Evolutionary conservation across 805 yeast genomes (phyloP).

Genomic region (Priceomyces melissophilus): DNA sequence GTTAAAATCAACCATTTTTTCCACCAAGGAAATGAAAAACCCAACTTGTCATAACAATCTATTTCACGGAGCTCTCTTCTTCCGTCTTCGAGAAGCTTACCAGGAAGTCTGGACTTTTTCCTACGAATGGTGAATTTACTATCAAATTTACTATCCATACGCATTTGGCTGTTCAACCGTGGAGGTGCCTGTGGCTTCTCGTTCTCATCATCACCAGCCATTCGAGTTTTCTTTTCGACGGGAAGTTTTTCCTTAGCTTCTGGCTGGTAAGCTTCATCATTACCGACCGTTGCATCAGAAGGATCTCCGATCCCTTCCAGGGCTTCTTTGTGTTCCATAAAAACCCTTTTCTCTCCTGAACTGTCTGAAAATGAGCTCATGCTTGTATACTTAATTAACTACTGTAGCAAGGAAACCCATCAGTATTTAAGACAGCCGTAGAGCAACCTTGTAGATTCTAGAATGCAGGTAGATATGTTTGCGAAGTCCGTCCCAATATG

Average conservation of each 20-base stretch:
- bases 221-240: not conserved
- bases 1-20: constrained; percentile 37
- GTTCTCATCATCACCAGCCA: not conserved
- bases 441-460: not conserved
- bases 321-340: constrained; percentile 1
- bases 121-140: constrained; percentile 4
- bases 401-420: not conserved
- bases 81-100: constrained; percentile 21
- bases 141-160: constrained; percentile 2
- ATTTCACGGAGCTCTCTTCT: constrained; percentile 27
- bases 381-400: not conserved
- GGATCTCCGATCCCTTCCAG: not conserved
- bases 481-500: too few relatives aligned
- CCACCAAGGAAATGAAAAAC: constrained; percentile 25
- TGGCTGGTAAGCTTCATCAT: too few relatives aligned
- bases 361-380: not conserved
- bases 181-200: constrained; percentile 2
- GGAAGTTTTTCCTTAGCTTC: too few relatives aligned
- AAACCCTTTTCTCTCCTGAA: not conserved
- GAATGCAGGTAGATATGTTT: too few relatives aligned
- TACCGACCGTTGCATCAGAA: not conserved
- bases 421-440: not conserved
- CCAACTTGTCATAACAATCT: constrained; percentile 35
- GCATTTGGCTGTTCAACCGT: constrained; percentile 3
- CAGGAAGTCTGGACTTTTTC: constrained; percentile 9